Conservation (phyloP, 768 basidiomycete species). For the Podaxis carcinomalis region DNA sequence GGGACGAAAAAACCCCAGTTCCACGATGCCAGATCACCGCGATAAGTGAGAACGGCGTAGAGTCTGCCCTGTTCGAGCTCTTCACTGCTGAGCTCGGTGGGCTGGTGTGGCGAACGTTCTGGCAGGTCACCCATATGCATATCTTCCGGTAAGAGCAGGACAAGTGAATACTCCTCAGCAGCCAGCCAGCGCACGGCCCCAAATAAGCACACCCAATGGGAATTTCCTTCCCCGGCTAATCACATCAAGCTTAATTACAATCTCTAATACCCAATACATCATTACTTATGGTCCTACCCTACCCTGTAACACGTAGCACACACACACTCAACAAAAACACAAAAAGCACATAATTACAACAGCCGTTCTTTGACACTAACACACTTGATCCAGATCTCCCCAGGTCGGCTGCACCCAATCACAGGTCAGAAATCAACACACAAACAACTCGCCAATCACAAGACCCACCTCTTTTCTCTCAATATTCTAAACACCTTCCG, state of each 20-base stretch:
- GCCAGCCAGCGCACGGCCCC: neutral
- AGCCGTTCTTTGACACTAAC: constrained; percentile 66
- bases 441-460: neutral
- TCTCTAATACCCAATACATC: neutral
- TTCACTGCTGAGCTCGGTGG: constrained; percentile 16
- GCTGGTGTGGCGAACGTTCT: constrained; percentile 9
- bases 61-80: constrained; percentile 37
- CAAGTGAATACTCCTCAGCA: neutral
- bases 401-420: constrained; percentile 50
- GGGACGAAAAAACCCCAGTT: constrained; percentile 48
- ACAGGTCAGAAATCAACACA: constrained; percentile 5
- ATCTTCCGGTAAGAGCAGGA: neutral
- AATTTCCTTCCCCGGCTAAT: neutral
- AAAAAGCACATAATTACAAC: constrained; percentile 27
- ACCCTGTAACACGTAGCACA: neutral
- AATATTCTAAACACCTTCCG: constrained; percentile 59
- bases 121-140: constrained; percentile 7
- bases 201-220: neutral
- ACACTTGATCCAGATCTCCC: constrained; percentile 67
- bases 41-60: constrained; percentile 42
- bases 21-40: constrained; percentile 44
- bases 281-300: neutral
- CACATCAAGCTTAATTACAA: constrained; percentile 8
- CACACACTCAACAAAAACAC: neutral
- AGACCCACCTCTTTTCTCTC: constrained; percentile 63